Conservation (phyloP, 768 basidiomycete species). For the Phlebiopsis gigantea region DNA sequence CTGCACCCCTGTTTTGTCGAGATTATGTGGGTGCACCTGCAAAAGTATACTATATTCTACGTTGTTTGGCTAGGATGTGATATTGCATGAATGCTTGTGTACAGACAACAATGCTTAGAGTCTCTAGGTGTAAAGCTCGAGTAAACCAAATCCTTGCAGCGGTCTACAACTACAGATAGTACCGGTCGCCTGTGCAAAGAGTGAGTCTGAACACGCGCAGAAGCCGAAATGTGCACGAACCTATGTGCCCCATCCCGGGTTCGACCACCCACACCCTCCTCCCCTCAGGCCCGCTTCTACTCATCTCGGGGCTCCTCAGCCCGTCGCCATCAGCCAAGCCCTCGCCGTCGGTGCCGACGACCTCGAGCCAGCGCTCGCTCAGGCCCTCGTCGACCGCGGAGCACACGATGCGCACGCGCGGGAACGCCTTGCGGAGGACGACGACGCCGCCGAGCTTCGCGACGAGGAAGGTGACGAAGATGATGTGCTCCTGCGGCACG, state of each 20-base stretch:
- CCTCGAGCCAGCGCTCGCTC: constrained; percentile 67
- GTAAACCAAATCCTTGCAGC: background rate
- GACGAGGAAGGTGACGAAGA: constrained; percentile 87
- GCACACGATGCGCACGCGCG: constrained; percentile 76
- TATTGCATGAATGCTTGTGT: background rate
- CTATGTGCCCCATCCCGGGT: constrained; percentile 88
- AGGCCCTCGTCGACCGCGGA: constrained; percentile 78
- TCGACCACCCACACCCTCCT: constrained; percentile 78
- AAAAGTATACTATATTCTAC: constrained; percentile 12
- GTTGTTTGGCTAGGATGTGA: background rate
- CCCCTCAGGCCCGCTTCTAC: constrained; percentile 28
- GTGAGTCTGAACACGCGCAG: background rate
- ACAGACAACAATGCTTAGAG: background rate
- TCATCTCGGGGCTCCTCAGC: constrained; percentile 4
- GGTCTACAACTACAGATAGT: constrained; percentile 27
- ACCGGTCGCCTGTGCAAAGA: constrained; percentile 31
- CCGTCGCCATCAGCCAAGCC: constrained; percentile 12
- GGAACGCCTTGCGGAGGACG: constrained; percentile 79
- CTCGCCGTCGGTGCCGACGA: constrained; percentile 35
- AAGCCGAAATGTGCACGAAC: constrained; percentile 34
- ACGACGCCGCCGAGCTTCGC: constrained; percentile 76
- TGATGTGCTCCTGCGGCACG: constrained; percentile 74
- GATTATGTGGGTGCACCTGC: background rate
- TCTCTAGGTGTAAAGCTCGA: background rate
- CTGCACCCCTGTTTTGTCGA: background rate